Conservation (phyloP, 1,284 basidiomycete genomes). For the Entoloma clypeatum region DNA sequence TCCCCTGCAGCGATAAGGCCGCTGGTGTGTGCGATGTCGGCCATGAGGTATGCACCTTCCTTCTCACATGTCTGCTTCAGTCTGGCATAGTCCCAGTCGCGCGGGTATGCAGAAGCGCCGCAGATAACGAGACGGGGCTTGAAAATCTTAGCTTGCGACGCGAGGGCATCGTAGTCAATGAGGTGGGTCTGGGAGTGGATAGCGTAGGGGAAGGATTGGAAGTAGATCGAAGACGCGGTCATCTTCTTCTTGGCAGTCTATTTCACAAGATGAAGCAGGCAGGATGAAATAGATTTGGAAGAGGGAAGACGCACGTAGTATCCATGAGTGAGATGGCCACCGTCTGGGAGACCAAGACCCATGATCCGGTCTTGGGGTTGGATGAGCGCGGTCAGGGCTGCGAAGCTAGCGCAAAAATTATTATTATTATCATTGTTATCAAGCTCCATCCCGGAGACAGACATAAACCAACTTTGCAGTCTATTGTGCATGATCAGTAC, state of each 20-base stretch:
- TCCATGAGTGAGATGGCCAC: slow-evolving; percentile 97
- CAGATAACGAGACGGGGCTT: slow-evolving; percentile 97
- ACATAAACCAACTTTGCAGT: slow-evolving; percentile 71
- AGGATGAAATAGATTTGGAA: slow-evolving; percentile 18
- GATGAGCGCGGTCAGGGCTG: slow-evolving; percentile 93
- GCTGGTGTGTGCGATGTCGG: slow-evolving; percentile 97
- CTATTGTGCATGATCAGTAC: slow-evolving; percentile 30
- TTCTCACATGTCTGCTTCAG: slow-evolving; percentile 83
- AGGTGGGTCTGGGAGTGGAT: slow-evolving; percentile 84
- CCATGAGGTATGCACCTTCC: slow-evolving; percentile 91
- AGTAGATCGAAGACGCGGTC: slow-evolving; percentile 99
- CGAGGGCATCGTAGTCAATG: slow-evolving; percentile 87
- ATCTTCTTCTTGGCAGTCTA: slow-evolving; percentile 99
- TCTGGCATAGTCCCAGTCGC: slow-evolving; percentile 93
- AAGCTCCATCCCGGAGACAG: slow-evolving; percentile 6
- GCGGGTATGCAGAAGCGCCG: slow-evolving; percentile 97
- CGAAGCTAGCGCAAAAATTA: slow-evolving; percentile 81
- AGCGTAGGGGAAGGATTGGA: slow-evolving; percentile 97
- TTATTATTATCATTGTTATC: too few species aligned
- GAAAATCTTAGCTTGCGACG: slow-evolving; percentile 90
- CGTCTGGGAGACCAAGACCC: slow-evolving; percentile 98
- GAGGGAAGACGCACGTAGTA: slow-evolving; percentile 70
- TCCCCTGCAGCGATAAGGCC: slow-evolving; percentile 94
- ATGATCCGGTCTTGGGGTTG: slow-evolving; percentile 98
- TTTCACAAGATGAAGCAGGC: slow-evolving; percentile 33